Percentiles rank a stretch among this genome's conserved stretches.
Evolutionary conservation across 2,329 filamentous ascomycete species (phyloP).

Genomic region (Ophiosphaerella herpotricha): DNA sequence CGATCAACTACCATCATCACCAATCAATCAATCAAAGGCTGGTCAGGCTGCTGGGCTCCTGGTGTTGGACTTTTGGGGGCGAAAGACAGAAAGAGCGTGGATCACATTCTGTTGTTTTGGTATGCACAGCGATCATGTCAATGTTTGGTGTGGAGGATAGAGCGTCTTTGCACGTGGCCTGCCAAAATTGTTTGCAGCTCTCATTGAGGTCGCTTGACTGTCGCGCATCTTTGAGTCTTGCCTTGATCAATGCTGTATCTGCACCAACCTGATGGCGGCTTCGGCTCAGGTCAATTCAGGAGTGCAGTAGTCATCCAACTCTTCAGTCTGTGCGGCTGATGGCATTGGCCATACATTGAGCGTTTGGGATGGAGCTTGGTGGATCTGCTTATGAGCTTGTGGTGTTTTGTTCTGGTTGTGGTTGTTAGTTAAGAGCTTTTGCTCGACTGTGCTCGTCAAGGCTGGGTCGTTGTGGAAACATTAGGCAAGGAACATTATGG

Average conservation of each 20-base stretch:
- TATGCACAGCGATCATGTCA: conserved; percentile 6
- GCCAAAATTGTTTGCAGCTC: conserved; percentile 4
- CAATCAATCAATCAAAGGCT: conserved; percentile 1
- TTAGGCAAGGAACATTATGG: conserved; percentile 1
- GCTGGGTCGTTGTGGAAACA: not conserved
- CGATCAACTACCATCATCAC: not conserved
- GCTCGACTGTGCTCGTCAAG: not conserved
- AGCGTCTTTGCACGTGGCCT: conserved; percentile 15
- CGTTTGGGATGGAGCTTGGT: conserved; percentile 4
- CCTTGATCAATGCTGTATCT: conserved; percentile 4
- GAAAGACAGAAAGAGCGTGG: conserved; percentile 6
- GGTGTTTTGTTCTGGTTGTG: not conserved
- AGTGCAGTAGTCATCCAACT: conserved; percentile 9
- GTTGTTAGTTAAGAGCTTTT: not conserved
- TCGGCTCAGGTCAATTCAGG: conserved; percentile 12
- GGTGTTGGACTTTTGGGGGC: not conserved
- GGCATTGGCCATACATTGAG: conserved; percentile 1
- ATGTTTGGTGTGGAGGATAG: conserved; percentile 16
- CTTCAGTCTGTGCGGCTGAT: conserved; percentile 8
- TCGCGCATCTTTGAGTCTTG: not conserved
- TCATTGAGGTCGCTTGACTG: not conserved
- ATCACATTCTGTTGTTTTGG: conserved; percentile 3
- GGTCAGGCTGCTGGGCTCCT: conserved; percentile 6
- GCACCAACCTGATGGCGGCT: conserved; percentile 12
- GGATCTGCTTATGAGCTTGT: not conserved